Evolutionary conservation across 1,284 basidiomycete species (phyloP).

Genomic region (Fomitopsis pinicola): DNA sequence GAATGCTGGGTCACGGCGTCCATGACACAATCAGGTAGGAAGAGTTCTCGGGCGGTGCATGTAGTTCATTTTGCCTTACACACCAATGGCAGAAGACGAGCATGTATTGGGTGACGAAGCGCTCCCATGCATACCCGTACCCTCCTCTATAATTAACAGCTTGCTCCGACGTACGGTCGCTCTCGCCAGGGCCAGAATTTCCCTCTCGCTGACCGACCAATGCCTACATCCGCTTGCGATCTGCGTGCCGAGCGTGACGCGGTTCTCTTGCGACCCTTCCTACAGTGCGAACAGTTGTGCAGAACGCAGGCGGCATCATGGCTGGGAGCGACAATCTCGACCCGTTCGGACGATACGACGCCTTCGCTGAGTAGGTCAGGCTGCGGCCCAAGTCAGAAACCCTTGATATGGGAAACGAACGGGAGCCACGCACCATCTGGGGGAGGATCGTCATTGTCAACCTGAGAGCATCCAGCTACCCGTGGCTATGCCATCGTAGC

Average conservation of each 20-base stretch:
- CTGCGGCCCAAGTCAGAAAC: conserved; percentile 23
- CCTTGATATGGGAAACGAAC: background rate
- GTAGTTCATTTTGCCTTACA: background rate
- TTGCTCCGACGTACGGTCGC: conserved; percentile 57
- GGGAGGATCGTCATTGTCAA: conserved; percentile 45
- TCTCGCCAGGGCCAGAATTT: conserved; percentile 55
- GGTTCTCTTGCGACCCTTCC: conserved; percentile 41
- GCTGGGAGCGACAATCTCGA: conserved; percentile 62
- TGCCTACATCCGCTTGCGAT: conserved; percentile 60
- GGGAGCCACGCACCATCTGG: conserved; percentile 24
- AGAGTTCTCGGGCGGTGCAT: background rate
- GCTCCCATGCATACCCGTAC: conserved; percentile 21
- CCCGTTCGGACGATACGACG: conserved; percentile 68
- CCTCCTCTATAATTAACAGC: conserved; percentile 58
- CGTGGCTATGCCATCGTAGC: conserved; percentile 29
- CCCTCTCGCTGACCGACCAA: conserved; percentile 68
- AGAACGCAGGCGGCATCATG: conserved; percentile 41
- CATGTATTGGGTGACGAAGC: background rate
- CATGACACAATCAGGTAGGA: conserved; percentile 47
- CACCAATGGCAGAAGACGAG: conserved; percentile 26
- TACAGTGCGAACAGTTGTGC: conserved; percentile 52
- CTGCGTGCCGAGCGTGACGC: conserved; percentile 43
- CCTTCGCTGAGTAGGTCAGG: conserved; percentile 65
- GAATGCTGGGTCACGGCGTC: conserved; percentile 57
- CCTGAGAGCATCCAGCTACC: conserved; percentile 47